phyloP scores from a whole-genome alignment of 177 flowering plant species.

The Vitis hybrid region DNA sequence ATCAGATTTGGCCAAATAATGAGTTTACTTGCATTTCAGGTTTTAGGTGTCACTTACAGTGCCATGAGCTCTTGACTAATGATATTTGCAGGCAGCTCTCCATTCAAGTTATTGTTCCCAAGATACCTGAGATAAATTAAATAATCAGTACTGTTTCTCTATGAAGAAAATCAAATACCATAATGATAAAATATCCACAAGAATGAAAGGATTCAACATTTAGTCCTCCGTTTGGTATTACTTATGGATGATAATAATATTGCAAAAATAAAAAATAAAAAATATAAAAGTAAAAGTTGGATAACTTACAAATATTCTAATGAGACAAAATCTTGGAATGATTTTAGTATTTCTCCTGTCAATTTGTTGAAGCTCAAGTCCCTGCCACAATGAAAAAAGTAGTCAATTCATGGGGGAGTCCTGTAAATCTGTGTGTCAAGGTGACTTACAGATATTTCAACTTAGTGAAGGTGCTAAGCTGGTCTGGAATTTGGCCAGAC shows the following conservation, averaged over 20 bases:
- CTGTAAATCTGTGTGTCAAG: background rate
- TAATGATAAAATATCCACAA: too few relatives aligned
- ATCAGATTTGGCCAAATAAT: background rate
- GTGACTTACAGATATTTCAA: conserved; percentile 39
- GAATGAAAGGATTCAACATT: too few relatives aligned
- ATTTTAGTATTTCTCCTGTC: conserved; percentile 38
- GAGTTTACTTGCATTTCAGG: background rate
- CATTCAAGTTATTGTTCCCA: conserved; percentile 47
- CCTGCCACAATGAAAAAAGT: conserved; percentile 21
- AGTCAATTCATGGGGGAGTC: background rate
- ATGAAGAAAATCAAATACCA: background rate
- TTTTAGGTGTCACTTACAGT: conserved; percentile 29
- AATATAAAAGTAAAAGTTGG: background rate
- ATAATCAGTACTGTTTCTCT: too few relatives aligned
- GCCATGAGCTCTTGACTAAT: conserved; percentile 34
- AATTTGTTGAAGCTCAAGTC: conserved; percentile 61
- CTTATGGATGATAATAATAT: too few relatives aligned
- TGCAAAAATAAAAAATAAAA: background rate
- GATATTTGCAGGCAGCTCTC: conserved; percentile 36
- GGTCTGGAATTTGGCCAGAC: conserved; percentile 38
- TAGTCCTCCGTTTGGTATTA: too few relatives aligned
- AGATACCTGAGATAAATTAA: conserved; percentile 41
- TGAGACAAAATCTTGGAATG: conserved; percentile 35
- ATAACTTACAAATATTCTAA: conserved; percentile 39
- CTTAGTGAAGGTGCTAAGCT: conserved; percentile 29